Percentiles rank a stretch among this genome's conserved stretches.
phyloP scores from a whole-genome alignment of 352 stramenopile genomes.

The Saprolegnia parasitica region DNA sequence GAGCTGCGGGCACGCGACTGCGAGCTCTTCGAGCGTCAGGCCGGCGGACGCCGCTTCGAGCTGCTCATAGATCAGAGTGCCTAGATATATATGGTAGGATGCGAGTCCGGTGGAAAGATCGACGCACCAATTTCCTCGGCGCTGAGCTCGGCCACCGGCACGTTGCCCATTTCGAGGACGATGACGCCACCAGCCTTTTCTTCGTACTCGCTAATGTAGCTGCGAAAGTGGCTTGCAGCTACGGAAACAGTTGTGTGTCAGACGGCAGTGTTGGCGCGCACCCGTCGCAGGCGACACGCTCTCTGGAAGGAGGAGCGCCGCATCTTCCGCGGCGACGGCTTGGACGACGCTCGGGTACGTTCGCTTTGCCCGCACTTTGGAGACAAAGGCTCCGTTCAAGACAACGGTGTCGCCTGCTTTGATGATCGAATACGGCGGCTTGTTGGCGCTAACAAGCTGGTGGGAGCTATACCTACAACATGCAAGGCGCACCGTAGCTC shows the following conservation, averaged over 20 bases:
- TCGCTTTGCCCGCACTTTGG: background rate
- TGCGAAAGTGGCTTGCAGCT: conserved; percentile 3
- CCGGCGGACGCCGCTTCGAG: background rate
- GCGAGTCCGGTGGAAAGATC: background rate
- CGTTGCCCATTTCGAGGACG: conserved; percentile 11
- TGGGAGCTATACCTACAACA: background rate
- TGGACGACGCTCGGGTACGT: conserved; percentile 11
- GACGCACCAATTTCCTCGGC: background rate
- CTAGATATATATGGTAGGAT: conserved; percentile 2
- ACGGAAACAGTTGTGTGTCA: background rate
- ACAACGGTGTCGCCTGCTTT: conserved; percentile 9
- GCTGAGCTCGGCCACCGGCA: background rate
- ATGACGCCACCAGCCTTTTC: conserved; percentile 9
- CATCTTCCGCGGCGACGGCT: conserved; percentile 4
- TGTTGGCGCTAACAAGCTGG: conserved; percentile 13
- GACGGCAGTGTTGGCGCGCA: background rate
- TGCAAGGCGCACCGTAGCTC: conserved; percentile 17
- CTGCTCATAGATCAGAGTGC: conserved; percentile 7
- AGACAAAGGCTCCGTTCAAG: conserved; percentile 14
- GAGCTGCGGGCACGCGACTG: background rate
- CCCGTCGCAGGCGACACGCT: background rate
- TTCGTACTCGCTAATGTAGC: conserved; percentile 13
- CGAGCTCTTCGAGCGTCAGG: conserved; percentile 22
- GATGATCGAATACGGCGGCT: conserved; percentile 27
- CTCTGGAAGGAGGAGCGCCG: background rate